A percentile compares a stretch with the other conserved stretches of the same genome.
Evolutionary conservation across 1,284 basidiomycete species (phyloP).

Genomic region (Anthracocystis walkeri): DNA sequence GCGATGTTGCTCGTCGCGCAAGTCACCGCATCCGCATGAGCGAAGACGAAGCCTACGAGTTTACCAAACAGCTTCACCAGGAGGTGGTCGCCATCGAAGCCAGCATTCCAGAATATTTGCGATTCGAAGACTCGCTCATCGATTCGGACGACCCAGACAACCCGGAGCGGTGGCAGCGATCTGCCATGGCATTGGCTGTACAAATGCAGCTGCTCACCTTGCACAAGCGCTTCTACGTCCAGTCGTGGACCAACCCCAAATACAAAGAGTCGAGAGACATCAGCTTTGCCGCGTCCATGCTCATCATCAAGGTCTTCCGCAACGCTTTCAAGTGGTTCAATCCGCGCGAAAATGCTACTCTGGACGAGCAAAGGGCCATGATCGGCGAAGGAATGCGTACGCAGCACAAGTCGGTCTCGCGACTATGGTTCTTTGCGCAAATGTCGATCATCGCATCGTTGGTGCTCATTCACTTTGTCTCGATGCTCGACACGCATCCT

Average conservation of each 20-base stretch:
- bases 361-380: constrained; percentile 43
- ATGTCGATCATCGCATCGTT: constrained; percentile 58
- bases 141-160: constrained; percentile 34
- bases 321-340: constrained; percentile 59
- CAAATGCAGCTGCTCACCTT: constrained; percentile 42
- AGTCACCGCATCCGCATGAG: constrained; percentile 51
- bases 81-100: constrained; percentile 52
- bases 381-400: constrained; percentile 48
- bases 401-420: constrained; percentile 44
- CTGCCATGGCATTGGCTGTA: constrained; percentile 34
- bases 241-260: constrained; percentile 56
- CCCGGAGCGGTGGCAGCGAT: constrained; percentile 33
- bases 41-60: constrained; percentile 50
- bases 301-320: constrained; percentile 58
- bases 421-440: constrained; percentile 60
- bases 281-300: constrained; percentile 54
- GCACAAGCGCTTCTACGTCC: constrained; percentile 64
- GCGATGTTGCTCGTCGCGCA: constrained; percentile 48
- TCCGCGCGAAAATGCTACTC: constrained; percentile 40
- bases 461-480: constrained; percentile 59
- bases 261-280: constrained; percentile 61
- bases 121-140: constrained; percentile 51
- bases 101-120: constrained; percentile 41
- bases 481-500: constrained; percentile 57
- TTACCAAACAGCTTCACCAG: constrained; percentile 54